These are phyloP conservation scores for Kodamaea restingae DNA, from an alignment of 805 yeast genomes.

Conservation along the genomic window DNA sequence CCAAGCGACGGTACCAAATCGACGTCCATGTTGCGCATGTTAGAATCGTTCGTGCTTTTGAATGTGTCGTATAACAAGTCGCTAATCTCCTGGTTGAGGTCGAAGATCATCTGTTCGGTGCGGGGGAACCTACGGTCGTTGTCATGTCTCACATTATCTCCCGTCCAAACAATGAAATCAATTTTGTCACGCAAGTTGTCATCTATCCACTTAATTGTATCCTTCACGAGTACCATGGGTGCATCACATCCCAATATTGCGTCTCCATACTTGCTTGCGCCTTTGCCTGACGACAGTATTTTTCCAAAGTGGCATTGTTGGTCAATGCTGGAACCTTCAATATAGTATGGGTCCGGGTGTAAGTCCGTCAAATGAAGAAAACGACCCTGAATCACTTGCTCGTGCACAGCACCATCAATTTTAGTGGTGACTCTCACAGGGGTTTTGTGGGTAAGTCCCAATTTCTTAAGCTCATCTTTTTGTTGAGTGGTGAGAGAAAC, in stretches of 20 bases:
- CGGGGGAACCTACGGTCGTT: conserved; percentile 73
- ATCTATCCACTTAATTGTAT: conserved; percentile 64
- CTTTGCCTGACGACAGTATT: conserved; percentile 23
- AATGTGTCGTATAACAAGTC: conserved; percentile 50
- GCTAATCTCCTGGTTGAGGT: conserved; percentile 59
- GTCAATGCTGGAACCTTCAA: conserved; percentile 43
- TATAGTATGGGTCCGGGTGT: conserved; percentile 75
- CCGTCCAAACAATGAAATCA: conserved; percentile 88
- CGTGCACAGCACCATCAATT: conserved; percentile 16
- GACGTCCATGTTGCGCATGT: conserved; percentile 43
- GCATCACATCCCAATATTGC: conserved; percentile 77
- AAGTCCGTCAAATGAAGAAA: conserved; percentile 84
- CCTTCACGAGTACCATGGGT: conserved; percentile 56
- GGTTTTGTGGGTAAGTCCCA: conserved; percentile 34
- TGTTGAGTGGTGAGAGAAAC: conserved; percentile 1
- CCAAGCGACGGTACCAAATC: conserved; percentile 70
- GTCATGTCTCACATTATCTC: conserved; percentile 84
- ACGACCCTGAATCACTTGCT: conserved; percentile 56
- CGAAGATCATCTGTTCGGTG: conserved; percentile 66
- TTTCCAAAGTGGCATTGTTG: conserved; percentile 57
- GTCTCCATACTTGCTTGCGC: conserved; percentile 68
- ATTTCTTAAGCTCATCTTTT: conserved; percentile 9
- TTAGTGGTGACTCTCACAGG: conserved; percentile 23
- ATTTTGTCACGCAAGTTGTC: conserved; percentile 66
- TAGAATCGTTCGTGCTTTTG: conserved; percentile 34